Percentiles rank a stretch among this genome's conserved stretches.
Conservation (phyloP, 352 stramenopile genomes). For the Phytophthora foliorum region DNA sequence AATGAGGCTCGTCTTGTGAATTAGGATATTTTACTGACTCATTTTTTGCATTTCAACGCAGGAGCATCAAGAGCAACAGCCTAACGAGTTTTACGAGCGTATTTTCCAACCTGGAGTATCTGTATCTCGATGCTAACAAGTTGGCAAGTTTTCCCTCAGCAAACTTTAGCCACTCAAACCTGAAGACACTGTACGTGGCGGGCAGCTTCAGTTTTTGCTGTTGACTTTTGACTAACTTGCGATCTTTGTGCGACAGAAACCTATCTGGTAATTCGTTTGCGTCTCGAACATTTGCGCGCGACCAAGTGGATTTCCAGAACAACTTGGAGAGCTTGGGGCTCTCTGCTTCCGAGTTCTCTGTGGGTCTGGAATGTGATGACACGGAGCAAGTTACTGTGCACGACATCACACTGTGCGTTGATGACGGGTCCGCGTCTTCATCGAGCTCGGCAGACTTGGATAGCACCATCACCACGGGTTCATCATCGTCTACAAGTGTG, state of each 20-base stretch:
- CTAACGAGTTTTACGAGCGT: slow-evolving; percentile 63
- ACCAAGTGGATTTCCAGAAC: too few relatives aligned
- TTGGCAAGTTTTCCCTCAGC: slow-evolving; percentile 53
- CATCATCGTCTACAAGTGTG: slow-evolving; percentile 26
- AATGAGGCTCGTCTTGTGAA: not conserved
- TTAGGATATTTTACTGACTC: not conserved
- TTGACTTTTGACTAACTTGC: not conserved
- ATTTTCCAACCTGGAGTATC: slow-evolving; percentile 46
- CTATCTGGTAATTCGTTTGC: too few relatives aligned
- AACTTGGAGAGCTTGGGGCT: too few relatives aligned
- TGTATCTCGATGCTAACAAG: slow-evolving; percentile 56
- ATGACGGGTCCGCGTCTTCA: not conserved
- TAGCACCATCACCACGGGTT: slow-evolving; percentile 4
- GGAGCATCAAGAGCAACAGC: slow-evolving; percentile 65
- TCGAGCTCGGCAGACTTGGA: slow-evolving; percentile 8
- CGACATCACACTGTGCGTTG: too few relatives aligned
- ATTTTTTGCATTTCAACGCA: not conserved
- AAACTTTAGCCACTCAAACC: slow-evolving; percentile 54
- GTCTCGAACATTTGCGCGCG: slow-evolving; percentile 36
- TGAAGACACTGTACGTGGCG: slow-evolving; percentile 47
- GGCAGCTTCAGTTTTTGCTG: not conserved
- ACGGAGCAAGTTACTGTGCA: too few relatives aligned
- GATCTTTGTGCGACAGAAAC: not conserved
- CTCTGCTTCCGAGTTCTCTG: too few relatives aligned
- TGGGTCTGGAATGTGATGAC: too few relatives aligned